Evolutionary conservation across 768 basidiomycete species (phyloP).

Genomic region (Termitomyces sp.): DNA sequence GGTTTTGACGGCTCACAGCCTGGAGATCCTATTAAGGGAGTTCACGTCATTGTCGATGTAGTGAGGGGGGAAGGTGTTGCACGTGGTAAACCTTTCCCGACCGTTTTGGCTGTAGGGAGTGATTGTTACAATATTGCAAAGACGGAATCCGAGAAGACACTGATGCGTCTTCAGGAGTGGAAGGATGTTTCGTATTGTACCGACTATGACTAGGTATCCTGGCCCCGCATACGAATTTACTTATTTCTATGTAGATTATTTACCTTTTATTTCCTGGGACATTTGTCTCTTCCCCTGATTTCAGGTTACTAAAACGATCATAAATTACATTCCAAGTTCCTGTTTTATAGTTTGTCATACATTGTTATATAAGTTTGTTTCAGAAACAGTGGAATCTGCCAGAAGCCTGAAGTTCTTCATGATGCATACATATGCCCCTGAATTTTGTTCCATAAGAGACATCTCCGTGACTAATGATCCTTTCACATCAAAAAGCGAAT

Average conservation of each 20-base stretch:
- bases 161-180: conserved; percentile 16
- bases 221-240: neutral
- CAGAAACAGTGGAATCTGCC: no score
- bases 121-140: neutral
- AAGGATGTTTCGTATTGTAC: conserved; percentile 13
- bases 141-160: conserved; percentile 4
- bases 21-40: conserved; percentile 30
- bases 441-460: no score
- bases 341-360: no score
- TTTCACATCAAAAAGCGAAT: no score
- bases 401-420: no score
- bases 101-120: conserved; percentile 20
- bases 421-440: no score
- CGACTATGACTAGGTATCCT: neutral
- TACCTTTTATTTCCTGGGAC: neutral
- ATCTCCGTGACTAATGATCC: no score
- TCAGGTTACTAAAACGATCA: no score
- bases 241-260: neutral
- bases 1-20: conserved; percentile 29
- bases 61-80: conserved; percentile 37
- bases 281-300: neutral
- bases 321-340: no score
- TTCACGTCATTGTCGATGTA: conserved; percentile 13
- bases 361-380: no score
- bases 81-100: conserved; percentile 29